Evolutionary conservation across 202 grass and related monocot species (phyloP), one percentile per base, ranked within the genome.

Genomic region (Schoenoplectus tabernaemontani): DNA sequence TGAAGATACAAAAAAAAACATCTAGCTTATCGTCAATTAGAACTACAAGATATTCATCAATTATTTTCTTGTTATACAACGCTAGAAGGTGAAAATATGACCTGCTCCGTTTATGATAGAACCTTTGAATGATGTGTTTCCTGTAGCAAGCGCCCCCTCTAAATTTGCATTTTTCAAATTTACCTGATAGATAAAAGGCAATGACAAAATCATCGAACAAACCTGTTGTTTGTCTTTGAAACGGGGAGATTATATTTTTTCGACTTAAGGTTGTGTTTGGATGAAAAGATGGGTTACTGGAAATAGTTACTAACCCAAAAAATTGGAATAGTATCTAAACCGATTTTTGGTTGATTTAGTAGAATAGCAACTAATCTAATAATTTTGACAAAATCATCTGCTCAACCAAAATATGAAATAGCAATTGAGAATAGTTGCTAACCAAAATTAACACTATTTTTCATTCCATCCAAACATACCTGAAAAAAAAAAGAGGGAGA

Each of bases 151-250:
- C 80, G 93, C 93, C 57, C 91, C 93, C 88, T 97, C 93, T 83
- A 97, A 82, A 50, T 97, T 97, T 71, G 93, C 91, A 87, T 97
- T 93, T 64, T 79, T 78, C 26, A 97, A 60, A 75, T 91, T 97
- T 59, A n/a, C 71, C 91, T 97, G 32, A 50, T 59, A 20, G 33
- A n/a, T 17, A n/a, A 46, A 42, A 6, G 7, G 47, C 22, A 7
- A 10, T 1, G 57, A 48, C 11, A 3, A 56, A 62, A 43, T 17
- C 17, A 61, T 23, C 46, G 43, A 23, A 86, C 0, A 19, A 76
- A 33, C 78, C 0, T 17, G n/a, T 63, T 81, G 23, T 33, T 54
- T 73, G 22, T 53, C 26, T 38, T 17, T 10, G n/a, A 10, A 34
- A 41, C 34, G 10, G 36, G 23, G 38, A 1, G n/a, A 30, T 56